Percentiles rank a stretch among this genome's conserved stretches.
Evolutionary conservation across 257 asterid genomes (phyloP).

Genomic region (Echites panduratus): DNA sequence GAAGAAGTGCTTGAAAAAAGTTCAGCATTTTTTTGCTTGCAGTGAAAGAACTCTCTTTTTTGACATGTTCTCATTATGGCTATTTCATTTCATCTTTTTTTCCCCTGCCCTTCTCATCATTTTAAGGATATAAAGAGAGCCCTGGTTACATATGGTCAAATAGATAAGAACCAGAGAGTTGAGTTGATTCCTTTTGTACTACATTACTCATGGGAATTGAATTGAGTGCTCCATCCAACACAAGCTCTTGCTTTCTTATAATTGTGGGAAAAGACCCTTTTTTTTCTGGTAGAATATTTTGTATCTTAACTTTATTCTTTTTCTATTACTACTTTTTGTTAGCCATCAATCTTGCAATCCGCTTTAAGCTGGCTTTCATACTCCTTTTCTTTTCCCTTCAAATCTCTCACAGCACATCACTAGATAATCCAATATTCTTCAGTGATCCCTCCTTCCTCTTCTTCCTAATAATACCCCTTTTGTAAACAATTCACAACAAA

Average conservation of each 20-base stretch:
- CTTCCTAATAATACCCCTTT: too few species aligned
- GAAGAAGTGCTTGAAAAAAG: background rate
- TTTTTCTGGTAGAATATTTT: conserved; percentile 9
- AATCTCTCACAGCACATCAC: too few species aligned
- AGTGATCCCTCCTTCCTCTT: too few species aligned
- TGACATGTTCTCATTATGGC: background rate
- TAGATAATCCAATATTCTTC: too few species aligned
- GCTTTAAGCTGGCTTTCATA: background rate
- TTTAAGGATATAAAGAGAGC: background rate
- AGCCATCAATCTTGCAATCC: conserved; percentile 7
- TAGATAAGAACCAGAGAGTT: background rate
- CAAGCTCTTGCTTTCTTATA: background rate
- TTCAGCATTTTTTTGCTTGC: background rate
- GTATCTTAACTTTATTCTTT: conserved; percentile 8
- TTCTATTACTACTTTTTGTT: background rate
- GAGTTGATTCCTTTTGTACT: background rate
- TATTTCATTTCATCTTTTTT: background rate
- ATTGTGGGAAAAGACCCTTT: background rate
- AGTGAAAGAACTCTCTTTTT: background rate
- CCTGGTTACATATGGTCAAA: background rate
- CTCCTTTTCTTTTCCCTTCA: background rate
- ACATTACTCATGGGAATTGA: background rate
- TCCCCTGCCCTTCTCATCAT: background rate
- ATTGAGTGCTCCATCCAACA: background rate
- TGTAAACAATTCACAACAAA: too few species aligned